A percentile compares a stretch with the other conserved stretches of the same genome.
Evolutionary conservation across 116 monocot genomes (phyloP).

Genomic region (Thalassia testudinum): DNA sequence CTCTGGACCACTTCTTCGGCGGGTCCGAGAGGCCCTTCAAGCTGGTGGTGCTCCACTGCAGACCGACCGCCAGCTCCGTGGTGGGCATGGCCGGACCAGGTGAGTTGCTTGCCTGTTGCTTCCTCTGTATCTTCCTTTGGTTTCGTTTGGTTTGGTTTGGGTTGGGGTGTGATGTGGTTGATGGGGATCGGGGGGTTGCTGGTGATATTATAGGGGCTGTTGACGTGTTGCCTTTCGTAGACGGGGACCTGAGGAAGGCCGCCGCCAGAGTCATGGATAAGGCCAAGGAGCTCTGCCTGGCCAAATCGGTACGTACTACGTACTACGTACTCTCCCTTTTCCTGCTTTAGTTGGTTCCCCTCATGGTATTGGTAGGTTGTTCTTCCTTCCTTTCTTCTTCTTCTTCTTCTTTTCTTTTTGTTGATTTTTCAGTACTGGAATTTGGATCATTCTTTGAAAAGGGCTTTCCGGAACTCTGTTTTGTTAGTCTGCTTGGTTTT

Average conservation of each 20-base stretch:
- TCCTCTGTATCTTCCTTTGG: background rate
- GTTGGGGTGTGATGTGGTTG: background rate
- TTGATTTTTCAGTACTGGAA: too few relatives aligned
- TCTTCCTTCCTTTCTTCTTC: too few relatives aligned
- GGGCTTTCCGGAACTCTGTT: too few relatives aligned
- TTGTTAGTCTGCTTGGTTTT: too few relatives aligned
- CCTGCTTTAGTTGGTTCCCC: too few relatives aligned
- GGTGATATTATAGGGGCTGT: slow-evolving; percentile 17
- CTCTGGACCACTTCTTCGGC: slow-evolving; percentile 52
- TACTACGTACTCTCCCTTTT: too few relatives aligned
- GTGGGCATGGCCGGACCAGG: slow-evolving; percentile 37
- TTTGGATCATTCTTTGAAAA: too few relatives aligned
- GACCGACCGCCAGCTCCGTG: slow-evolving; percentile 33
- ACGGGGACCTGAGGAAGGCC: slow-evolving; percentile 41
- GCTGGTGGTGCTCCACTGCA: slow-evolving; percentile 50
- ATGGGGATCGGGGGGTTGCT: background rate
- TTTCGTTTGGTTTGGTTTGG: background rate
- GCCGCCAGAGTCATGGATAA: slow-evolving; percentile 29
- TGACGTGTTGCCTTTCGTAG: slow-evolving; percentile 57
- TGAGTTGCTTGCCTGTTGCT: background rate
- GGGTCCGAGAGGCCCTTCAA: slow-evolving; percentile 10
- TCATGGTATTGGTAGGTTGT: too few relatives aligned
- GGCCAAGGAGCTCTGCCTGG: slow-evolving; percentile 36
- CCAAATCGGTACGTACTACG: slow-evolving; percentile 40
- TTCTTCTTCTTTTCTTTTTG: too few relatives aligned